Base-by-base conservation (phyloP, 352 stramenopile species). In the Elongisporangium prolatum region DNA sequence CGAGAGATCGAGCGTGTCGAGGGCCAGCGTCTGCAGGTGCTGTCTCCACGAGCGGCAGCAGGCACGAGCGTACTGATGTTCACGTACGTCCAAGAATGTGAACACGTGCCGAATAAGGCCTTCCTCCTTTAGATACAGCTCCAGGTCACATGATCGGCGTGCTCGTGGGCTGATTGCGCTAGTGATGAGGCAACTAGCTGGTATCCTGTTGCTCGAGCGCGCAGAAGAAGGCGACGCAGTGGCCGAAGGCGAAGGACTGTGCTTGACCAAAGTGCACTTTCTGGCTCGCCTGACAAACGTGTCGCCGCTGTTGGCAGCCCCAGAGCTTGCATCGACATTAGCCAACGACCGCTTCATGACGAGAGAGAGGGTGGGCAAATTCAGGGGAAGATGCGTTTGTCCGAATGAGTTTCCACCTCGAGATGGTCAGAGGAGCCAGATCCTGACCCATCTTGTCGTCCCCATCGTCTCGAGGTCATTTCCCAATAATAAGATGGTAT, bases 1-100 rank as follows among this genome's bases (percentile, higher is more conserved):
- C 20, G 83, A 90, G 56, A 95, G 59, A 51, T 93, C 83, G 18
- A 95, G 67, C 50, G 57, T 65, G 53, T 89, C 72, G n/a, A 95
- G 38, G 18, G 71, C 70, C 50, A 95, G 66, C 16, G 81, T 88
- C 56, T 84, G 73, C 52, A 95, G 64, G n/a, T 86, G 68, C 47
- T 61, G 60, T 71, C 72, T 76, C 85, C 85, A 95, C 2, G 71
- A 72, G 16, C 69, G 71, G 60, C 65, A 88, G 50, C 71, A 86
- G 51, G 57, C 28, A 22, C 84, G 84, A 50, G 87, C 64, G 10
- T 73, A 8, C 50, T 95, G 83, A 63, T 95, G 85, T 21, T 93
- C 85, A 25, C 77, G 74, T 28, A 95, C 74, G 53, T 89, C 74
- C 22, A 93, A 66, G 59, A 87, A 93, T 34, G 75, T 64, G 44